These are phyloP conservation scores for Lithospermum erythrorhizon DNA, from an alignment of 257 asterid genomes.

Conservation along the genomic window DNA sequence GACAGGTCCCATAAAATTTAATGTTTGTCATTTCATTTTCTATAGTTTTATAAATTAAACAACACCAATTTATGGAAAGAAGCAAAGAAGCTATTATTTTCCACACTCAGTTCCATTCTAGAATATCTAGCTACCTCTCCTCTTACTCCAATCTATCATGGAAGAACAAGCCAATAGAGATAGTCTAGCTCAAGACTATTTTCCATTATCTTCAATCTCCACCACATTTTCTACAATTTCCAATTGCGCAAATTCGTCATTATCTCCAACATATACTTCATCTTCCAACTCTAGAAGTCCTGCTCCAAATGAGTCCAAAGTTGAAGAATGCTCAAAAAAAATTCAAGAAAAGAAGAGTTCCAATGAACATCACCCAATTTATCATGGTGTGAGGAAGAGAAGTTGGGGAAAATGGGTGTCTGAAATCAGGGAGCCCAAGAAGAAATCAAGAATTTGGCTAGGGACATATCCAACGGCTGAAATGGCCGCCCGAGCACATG, in stretches of 20 bases:
- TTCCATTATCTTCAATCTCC: slow-evolving; percentile 13
- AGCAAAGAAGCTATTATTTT: not conserved
- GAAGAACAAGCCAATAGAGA: not conserved
- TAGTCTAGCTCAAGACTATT: slow-evolving; percentile 17
- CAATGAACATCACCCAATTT: slow-evolving; percentile 32
- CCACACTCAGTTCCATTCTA: not conserved
- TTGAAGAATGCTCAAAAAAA: slow-evolving; percentile 11
- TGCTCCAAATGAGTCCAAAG: slow-evolving; percentile 9
- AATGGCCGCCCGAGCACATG: slow-evolving; percentile 97
- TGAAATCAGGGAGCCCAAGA: slow-evolving; percentile 79
- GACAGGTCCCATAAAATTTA: not conserved
- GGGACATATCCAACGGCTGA: slow-evolving; percentile 81
- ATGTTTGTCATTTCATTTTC: not conserved
- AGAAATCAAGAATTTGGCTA: slow-evolving; percentile 88
- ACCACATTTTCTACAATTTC: slow-evolving; percentile 18
- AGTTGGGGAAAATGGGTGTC: slow-evolving; percentile 96
- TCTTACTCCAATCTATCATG: not conserved
- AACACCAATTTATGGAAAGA: not conserved
- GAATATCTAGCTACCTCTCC: not conserved
- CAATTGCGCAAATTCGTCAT: slow-evolving; percentile 11
- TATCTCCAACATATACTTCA: slow-evolving; percentile 11
- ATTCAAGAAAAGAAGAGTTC: slow-evolving; percentile 18
- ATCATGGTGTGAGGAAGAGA: slow-evolving; percentile 74
- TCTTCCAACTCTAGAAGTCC: slow-evolving; percentile 13
- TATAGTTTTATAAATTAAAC: not conserved